These are phyloP conservation scores for Ophiostoma ips DNA, from an alignment of 2,329 filamentous ascomycete genomes.

Conservation along the genomic window DNA sequence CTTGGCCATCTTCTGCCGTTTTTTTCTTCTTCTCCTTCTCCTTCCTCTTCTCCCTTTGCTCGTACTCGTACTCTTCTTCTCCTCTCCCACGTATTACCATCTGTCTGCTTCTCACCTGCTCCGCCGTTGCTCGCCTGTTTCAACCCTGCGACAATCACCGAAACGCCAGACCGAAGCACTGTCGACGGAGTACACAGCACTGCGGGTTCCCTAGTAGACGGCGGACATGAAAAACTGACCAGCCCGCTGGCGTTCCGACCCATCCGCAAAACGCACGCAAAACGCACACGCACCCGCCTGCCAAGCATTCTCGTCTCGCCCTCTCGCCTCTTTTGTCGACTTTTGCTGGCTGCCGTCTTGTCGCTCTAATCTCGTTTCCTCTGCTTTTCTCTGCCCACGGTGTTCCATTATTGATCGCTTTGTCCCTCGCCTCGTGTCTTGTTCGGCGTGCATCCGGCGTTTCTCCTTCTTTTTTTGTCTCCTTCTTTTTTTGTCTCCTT, in stretches of 20 bases:
- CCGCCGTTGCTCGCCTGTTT: not conserved
- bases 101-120: not conserved
- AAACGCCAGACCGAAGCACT: not conserved
- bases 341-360: too few species aligned
- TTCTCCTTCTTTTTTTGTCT: not conserved
- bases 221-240: not conserved
- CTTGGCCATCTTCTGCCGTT: too few species aligned
- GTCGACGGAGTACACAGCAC: not conserved
- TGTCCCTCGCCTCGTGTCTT: not conserved
- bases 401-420: not conserved
- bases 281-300: not conserved
- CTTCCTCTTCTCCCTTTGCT: not conserved
- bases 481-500: not conserved
- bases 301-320: not conserved
- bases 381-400: too few species aligned
- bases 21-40: not conserved
- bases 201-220: not conserved
- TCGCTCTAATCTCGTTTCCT: too few species aligned
- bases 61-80: not conserved
- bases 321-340: too few species aligned
- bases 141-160: not conserved
- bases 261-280: not conserved
- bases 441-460: not conserved
- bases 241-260: not conserved
- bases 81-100: not conserved